Base-by-base conservation (phyloP, 768 basidiomycete genomes). In the Podaxis mareebaensis region DNA sequence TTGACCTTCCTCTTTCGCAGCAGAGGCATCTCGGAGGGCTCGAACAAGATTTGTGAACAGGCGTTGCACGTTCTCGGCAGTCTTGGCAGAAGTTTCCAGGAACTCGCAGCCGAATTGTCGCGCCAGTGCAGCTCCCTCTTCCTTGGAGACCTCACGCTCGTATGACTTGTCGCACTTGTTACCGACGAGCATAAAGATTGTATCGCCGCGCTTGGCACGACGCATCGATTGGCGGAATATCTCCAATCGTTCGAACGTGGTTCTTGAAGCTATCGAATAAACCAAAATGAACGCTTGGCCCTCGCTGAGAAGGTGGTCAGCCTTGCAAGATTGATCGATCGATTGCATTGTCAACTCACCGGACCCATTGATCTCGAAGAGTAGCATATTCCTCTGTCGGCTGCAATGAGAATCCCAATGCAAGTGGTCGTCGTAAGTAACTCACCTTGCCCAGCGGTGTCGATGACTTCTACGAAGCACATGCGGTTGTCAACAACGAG, bases 281-380 rank as follows among this genome's bases (percentile, higher is more conserved):
- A 97, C 95, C 53, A 98, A 85, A 68, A 98, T 91, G 75, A 98
- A 96, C n/a, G 95, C 95, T 79, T 96, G 95, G 66, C 96, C 96
- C 76, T 98, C 95, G 30, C 95, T 96, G 71, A 24, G 60, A 53
- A 28, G 61, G 26, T 57, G 52, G 13, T 54, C 39, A 58, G 24
- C 51, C 15, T 57, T 12, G 52, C 12, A 61, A 38, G 66, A 60
- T 67, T 28, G 64, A 64, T 53, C 20, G 26, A 58, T 17, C 30
- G 56, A 53, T 51, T n/a, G 57, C 42, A 65, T 39, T 52, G 63
- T 60, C 54, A 61, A 83, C 90, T 76, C 65, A 96, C 95, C 95
- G 88, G 69, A 97, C 94, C 95, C 95, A 98, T 76, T 98, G 96
- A 81, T 97, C 95, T 68, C 95, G 89, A 67, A 98, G 83, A 55